Base-by-base conservation (phyloP, 2,329 filamentous ascomycete species). In the Blastomyces parvus region DNA sequence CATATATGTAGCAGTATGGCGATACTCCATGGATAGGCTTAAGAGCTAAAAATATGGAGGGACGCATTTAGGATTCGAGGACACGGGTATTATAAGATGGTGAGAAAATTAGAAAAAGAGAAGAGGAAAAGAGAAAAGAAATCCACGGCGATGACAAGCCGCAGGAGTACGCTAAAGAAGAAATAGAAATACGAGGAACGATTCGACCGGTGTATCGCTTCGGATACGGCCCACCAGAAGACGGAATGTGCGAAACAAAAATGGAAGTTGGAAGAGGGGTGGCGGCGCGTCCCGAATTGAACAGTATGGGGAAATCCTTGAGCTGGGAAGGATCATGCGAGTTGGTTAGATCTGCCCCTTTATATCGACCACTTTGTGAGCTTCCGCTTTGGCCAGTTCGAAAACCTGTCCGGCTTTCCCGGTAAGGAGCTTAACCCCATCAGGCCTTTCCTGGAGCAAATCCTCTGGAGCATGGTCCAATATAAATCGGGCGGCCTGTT, bases 361-460 rank as follows among this genome's bases (percentile, higher is more conserved):
- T 81, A 97, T 95, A 79, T 97, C 92, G 81, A 97, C 88, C 74
- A 87, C 88, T 72, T 86, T 84, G 77, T 96, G 95, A 59, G 93
- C 93, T 66, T 83, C 82, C 48, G 81, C 77, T 74, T 87, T 88
- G 64, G 89, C 85, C 61, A 79, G 74, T 73, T 97, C 91, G 76
- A 97, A 96, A 25, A 88, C 78, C 52, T 76, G 73, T 60, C 84
- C 84, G 59, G 88, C 89, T 78, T 92, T 92, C 70, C 84, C 86
- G 55, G 88, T 87, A 69, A 90, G 75, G 72, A 96, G 87, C 66
- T 84, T 82, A 69, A 92, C 88, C 67, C 86, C 84, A 67, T 89
- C 87, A 67, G 87, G 82, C 67, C 86, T 87, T 74, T 94, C 88
- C 76, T 92, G 84, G 67, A 97, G 84, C 46, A 95, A 80, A 46